phyloP scores from a whole-genome alignment of 129 eudicot genomes.

The Dittrichia graveolens region DNA sequence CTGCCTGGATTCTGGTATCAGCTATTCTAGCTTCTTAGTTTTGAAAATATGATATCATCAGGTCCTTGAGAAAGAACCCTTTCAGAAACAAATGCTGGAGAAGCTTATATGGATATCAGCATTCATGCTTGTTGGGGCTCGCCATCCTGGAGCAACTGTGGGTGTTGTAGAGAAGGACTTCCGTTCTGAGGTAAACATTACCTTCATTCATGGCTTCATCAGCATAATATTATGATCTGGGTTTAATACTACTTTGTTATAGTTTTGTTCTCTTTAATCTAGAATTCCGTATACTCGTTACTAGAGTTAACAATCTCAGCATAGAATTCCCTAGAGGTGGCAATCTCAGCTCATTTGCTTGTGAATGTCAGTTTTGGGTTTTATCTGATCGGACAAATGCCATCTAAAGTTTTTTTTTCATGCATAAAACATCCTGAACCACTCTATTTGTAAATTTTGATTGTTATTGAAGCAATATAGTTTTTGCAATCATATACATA shows the following conservation, averaged over 20 bases:
- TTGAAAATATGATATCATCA: constrained; percentile 23
- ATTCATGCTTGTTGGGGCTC: constrained; percentile 97
- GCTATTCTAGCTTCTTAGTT: not conserved
- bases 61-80: constrained; percentile 85
- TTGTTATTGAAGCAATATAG: no score
- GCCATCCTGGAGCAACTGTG: constrained; percentile 92
- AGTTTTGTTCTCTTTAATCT: not conserved
- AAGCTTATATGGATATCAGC: constrained; percentile 96
- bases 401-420: not conserved
- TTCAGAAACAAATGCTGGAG: constrained; percentile 91
- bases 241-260: not conserved
- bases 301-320: no score
- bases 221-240: not conserved
- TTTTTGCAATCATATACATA: not conserved
- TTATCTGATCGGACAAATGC: not conserved
- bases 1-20: no score
- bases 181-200: constrained; percentile 61
- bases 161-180: constrained; percentile 83
- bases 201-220: no score
- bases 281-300: not conserved
- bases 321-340: no score
- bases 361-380: no score
- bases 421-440: no score
- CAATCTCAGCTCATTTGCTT: no score
- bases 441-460: no score